phyloP scores from a whole-genome alignment of 805 yeast genomes.

The Candida yuanshanica region DNA sequence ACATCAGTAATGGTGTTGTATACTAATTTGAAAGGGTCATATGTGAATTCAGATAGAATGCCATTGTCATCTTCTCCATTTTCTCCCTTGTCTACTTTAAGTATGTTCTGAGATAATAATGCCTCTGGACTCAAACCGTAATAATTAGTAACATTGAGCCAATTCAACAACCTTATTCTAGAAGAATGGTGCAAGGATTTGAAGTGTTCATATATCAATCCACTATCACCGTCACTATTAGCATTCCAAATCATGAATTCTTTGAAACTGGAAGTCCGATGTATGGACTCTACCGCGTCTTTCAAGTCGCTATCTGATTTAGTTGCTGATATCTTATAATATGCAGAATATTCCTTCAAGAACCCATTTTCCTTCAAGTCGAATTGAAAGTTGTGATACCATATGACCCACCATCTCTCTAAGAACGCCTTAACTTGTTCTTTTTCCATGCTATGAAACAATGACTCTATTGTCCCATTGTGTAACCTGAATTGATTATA shows the following conservation, averaged over 20 bases:
- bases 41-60: constrained; percentile 13
- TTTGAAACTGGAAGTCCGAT: constrained; percentile 7
- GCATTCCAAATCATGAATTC: constrained; percentile 17
- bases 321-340: constrained; percentile 24
- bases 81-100: constrained; percentile 22
- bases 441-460: constrained; percentile 14
- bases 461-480: constrained; percentile 17
- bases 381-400: constrained; percentile 27
- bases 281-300: constrained; percentile 8
- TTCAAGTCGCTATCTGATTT: constrained; percentile 11
- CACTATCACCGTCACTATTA: constrained; percentile 7
- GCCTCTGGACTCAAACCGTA: constrained; percentile 11
- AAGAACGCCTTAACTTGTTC: constrained; percentile 15
- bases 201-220: constrained; percentile 17
- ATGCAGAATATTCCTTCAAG: constrained; percentile 24
- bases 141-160: constrained; percentile 15
- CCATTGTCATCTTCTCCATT: constrained; percentile 12
- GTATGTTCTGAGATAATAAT: constrained; percentile 15
- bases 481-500: constrained; percentile 23
- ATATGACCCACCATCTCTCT: constrained; percentile 32
- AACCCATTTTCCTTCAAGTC: constrained; percentile 29
- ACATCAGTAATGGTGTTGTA: constrained; percentile 20
- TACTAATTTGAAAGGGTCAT: constrained; percentile 25
- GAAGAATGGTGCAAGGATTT: constrained; percentile 6
- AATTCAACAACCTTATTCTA: constrained; percentile 12